Evolutionary conservation across 805 yeast species (phyloP).

Genomic region (Priceomyces haplophilus): DNA sequence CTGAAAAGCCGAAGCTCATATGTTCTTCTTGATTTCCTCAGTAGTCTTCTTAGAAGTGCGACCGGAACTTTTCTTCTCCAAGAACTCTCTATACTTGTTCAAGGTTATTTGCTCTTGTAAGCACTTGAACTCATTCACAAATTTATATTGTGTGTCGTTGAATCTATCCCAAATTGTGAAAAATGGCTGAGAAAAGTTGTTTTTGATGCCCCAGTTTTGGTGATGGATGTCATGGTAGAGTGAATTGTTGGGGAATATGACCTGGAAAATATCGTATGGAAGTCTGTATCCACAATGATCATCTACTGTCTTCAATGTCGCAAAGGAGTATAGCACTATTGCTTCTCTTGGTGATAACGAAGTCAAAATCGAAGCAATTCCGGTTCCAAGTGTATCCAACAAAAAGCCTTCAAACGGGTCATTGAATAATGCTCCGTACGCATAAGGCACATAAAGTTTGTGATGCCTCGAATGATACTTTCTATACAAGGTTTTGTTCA

Average conservation of each 20-base stretch:
- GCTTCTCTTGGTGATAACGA: slow-evolving; percentile 75
- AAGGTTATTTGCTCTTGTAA: slow-evolving; percentile 67
- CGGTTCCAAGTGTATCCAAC: slow-evolving; percentile 90
- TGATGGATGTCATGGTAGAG: slow-evolving; percentile 97
- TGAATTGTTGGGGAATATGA: slow-evolving; percentile 89
- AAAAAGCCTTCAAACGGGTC: slow-evolving; percentile 92
- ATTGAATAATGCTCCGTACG: slow-evolving; percentile 93
- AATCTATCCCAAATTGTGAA: slow-evolving; percentile 88
- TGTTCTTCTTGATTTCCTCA: slow-evolving; percentile 6
- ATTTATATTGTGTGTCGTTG: slow-evolving; percentile 67
- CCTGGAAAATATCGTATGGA: slow-evolving; percentile 89
- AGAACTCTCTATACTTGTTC: slow-evolving; percentile 60
- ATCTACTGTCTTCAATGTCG: slow-evolving; percentile 94
- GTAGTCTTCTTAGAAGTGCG: neutral
- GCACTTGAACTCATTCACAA: slow-evolving; percentile 57
- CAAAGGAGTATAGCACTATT: slow-evolving; percentile 70
- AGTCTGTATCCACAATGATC: slow-evolving; percentile 98
- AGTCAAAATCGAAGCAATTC: slow-evolving; percentile 65
- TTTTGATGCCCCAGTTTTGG: slow-evolving; percentile 91
- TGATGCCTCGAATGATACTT: slow-evolving; percentile 94
- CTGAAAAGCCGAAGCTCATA: neutral
- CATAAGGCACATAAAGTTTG: slow-evolving; percentile 90
- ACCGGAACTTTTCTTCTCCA: slow-evolving; percentile 31
- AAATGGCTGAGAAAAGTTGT: slow-evolving; percentile 93
- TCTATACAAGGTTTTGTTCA: slow-evolving; percentile 69